These are phyloP conservation scores for Tothia fuscella DNA, from an alignment of 2,329 filamentous ascomycete genomes.

Conservation along the genomic window DNA sequence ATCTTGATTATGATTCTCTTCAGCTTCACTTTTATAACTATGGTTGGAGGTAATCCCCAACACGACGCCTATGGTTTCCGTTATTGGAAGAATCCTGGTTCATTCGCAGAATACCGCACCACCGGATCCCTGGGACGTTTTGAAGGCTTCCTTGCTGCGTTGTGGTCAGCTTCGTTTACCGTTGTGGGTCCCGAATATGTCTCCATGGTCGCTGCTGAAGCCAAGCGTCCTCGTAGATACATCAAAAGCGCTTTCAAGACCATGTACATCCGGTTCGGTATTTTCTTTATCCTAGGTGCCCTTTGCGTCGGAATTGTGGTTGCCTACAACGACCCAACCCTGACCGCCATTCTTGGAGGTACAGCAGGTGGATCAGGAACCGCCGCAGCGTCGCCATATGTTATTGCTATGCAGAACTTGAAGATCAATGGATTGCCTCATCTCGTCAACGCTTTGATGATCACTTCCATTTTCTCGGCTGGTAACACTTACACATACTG, in stretches of 20 bases:
- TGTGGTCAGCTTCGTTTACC: constrained; percentile 14
- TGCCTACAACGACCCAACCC: constrained; percentile 12
- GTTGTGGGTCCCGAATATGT: constrained; percentile 16
- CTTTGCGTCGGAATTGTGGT: constrained; percentile 14
- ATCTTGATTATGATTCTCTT: constrained; percentile 22
- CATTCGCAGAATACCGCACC: constrained; percentile 18
- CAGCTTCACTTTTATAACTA: constrained; percentile 33
- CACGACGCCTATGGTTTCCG: constrained; percentile 25
- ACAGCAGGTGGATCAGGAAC: constrained; percentile 16
- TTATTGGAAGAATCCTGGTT: constrained; percentile 23
- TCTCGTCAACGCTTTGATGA: constrained; percentile 19
- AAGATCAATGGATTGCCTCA: constrained; percentile 32
- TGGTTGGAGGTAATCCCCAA: constrained; percentile 32
- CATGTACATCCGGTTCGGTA: constrained; percentile 11
- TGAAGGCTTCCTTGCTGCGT: constrained; percentile 25
- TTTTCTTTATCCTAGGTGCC: constrained; percentile 15
- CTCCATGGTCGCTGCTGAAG: constrained; percentile 24
- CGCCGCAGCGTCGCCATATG: constrained; percentile 23
- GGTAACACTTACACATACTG: constrained; percentile 39
- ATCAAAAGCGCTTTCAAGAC: constrained; percentile 18
- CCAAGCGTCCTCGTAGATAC: constrained; percentile 13
- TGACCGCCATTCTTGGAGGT: constrained; percentile 13
- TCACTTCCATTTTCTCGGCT: constrained; percentile 38
- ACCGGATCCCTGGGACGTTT: constrained; percentile 18
- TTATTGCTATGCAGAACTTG: constrained; percentile 34